Base-by-base conservation (phyloP, 2,329 filamentous ascomycete species). In the Tolypocladium tropicale region DNA sequence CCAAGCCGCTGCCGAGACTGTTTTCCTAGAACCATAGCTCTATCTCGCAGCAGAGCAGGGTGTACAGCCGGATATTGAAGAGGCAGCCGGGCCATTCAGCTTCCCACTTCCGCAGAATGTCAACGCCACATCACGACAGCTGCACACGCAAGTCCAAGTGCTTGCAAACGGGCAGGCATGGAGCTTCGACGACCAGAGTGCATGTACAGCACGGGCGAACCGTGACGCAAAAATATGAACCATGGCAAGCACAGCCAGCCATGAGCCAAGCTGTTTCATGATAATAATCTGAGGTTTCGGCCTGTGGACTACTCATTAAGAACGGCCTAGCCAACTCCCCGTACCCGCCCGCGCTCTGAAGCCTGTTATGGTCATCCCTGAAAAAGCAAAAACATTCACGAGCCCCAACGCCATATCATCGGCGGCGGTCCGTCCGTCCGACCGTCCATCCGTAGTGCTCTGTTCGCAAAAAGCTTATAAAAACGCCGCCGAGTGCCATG, bases 321-420 rank as follows among this genome's bases (percentile, higher is more conserved):
- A 33, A n/a, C n/a, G n/a, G 28, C 28, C 46, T 21, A 10, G 33
- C 46, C 46, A 33, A 33, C 46, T 50, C 46, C 41, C 41, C 21
- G 21, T 25, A 46, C 11, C 18, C 21, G 28, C 10, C 43, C 30
- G 7, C n/a, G 28, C 46, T 21, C n/a, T 14, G 21, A 10, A 50
- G 4, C 7, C 21, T 12, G 18, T 4, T n/a, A 21, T 50, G 18
- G 28, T 18, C 46, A 33, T 21, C 28, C n/a, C 46, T 14, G 28
- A 32, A 32, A 36, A 52, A 52, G 23, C 30, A 52, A 34, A 52
- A 52, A 6, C 18, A 10, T 37, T 56, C n/a, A 46, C 28, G 43
- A 36, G 33, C 52, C 50, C n/a, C 53, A 60, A 60, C 59, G 59
- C 59, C 54, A 37, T 36, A 36, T 50, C 41, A 3, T 55, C 28